Evolutionary conservation across 805 yeast species (phyloP).

Genomic region (Barnettozyma wickerhamii): DNA sequence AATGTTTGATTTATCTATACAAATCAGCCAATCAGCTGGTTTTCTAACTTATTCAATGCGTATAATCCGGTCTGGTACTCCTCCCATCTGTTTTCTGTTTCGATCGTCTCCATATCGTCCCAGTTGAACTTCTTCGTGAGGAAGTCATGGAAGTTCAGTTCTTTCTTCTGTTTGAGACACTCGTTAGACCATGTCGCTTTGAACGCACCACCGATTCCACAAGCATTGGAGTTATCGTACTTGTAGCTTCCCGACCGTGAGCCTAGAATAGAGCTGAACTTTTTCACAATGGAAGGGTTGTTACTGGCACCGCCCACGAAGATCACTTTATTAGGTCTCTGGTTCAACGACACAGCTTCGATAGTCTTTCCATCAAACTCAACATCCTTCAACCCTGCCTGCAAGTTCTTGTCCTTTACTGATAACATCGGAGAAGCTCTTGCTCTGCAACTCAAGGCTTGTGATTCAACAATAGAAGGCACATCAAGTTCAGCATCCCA

Average conservation of each 20-base stretch:
- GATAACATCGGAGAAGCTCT: constrained; percentile 76
- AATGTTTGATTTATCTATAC: too few relatives aligned
- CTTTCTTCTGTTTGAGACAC: constrained; percentile 14
- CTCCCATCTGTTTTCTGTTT: constrained; percentile 26
- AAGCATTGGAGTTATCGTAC: constrained; percentile 80
- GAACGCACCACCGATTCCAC: constrained; percentile 89
- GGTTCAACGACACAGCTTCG: constrained; percentile 19
- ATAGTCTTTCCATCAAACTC: constrained; percentile 32
- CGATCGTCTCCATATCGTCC: constrained; percentile 30
- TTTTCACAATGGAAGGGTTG: constrained; percentile 61
- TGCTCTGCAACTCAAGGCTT: constrained; percentile 77
- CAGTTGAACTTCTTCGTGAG: constrained; percentile 44
- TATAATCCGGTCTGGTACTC: constrained; percentile 27
- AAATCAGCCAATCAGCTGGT: too few relatives aligned
- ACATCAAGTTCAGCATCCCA: constrained; percentile 65
- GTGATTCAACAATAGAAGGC: constrained; percentile 76
- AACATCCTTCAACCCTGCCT: constrained; percentile 4
- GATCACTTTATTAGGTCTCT: constrained; percentile 62
- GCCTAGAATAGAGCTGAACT: constrained; percentile 69
- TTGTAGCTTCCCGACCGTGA: constrained; percentile 55
- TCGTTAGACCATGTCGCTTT: constrained; percentile 70
- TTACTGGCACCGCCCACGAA: constrained; percentile 88
- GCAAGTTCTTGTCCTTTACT: constrained; percentile 9
- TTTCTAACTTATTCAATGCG: constrained; percentile 29
- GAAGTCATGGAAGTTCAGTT: constrained; percentile 39